Evolutionary conservation across 805 yeast species (phyloP).

Genomic region (Yamadazyma paraphyllophila): DNA sequence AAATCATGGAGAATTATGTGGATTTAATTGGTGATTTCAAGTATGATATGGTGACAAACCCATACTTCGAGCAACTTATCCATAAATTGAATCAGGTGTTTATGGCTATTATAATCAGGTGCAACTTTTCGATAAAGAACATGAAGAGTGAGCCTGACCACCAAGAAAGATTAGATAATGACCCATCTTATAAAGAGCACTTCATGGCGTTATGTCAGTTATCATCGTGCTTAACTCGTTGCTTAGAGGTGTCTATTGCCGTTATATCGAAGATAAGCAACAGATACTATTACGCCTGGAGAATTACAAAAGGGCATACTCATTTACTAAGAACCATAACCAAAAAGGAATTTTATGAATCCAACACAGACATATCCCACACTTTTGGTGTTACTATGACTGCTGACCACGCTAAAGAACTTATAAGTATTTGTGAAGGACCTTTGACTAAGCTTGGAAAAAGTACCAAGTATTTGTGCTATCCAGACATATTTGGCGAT

Average conservation of each 20-base stretch:
- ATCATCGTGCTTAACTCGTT: conserved; percentile 25
- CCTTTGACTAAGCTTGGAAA: conserved; percentile 24
- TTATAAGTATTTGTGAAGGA: conserved; percentile 25
- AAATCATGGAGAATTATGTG: conserved; percentile 36
- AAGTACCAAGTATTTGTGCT: conserved; percentile 6
- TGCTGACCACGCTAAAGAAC: conserved; percentile 23
- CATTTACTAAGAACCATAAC: conserved; percentile 29
- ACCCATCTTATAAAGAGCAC: conserved; percentile 17
- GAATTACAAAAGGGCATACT: conserved; percentile 36
- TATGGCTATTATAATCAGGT: conserved; percentile 29
- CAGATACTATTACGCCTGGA: conserved; percentile 41
- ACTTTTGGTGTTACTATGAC: conserved; percentile 5
- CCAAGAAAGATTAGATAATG: conserved; percentile 15
- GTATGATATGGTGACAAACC: conserved; percentile 39
- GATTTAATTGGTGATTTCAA: conserved; percentile 33
- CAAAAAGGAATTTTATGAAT: conserved; percentile 28
- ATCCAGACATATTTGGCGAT: conserved; percentile 13
- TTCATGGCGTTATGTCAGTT: conserved; percentile 19
- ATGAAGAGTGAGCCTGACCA: conserved; percentile 23
- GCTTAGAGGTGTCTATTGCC: conserved; percentile 30
- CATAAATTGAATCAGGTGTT: conserved; percentile 32
- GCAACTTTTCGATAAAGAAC: conserved; percentile 27
- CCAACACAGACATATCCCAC: conserved; percentile 9
- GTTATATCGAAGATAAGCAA: conserved; percentile 36
- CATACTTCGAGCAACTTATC: conserved; percentile 28